Conservation (phyloP, 306 rosid genomes). For the Vigna reflexopilosa region DNA sequence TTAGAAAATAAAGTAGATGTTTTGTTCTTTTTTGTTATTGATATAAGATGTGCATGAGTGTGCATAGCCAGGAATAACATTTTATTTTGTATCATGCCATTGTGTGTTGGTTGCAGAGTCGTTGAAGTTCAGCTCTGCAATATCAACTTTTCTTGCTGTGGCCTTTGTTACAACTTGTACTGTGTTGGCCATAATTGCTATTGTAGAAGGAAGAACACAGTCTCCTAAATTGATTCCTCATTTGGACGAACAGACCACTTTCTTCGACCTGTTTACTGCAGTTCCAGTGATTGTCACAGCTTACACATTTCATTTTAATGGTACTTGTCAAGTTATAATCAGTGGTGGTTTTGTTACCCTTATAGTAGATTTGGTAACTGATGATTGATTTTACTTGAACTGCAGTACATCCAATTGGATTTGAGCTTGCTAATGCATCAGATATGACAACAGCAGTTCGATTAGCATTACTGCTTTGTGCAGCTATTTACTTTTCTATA, state of each 20-base stretch:
- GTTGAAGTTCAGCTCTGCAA: constrained; percentile 76
- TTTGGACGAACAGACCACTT: constrained; percentile 65
- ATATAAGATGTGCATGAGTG: not conserved
- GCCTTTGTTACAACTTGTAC: constrained; percentile 81
- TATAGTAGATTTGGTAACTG: not conserved
- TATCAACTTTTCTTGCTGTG: constrained; percentile 83
- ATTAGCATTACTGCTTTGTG: constrained; percentile 73
- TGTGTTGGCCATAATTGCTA: constrained; percentile 68
- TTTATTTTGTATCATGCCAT: not conserved
- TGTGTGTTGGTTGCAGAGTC: constrained; percentile 57
- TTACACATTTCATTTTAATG: constrained; percentile 95
- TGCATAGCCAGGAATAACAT: not conserved
- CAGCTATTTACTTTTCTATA: constrained; percentile 65
- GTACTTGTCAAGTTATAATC: constrained; percentile 42
- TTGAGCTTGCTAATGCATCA: constrained; percentile 76
- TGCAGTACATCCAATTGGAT: constrained; percentile 95
- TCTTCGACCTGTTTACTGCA: constrained; percentile 89
- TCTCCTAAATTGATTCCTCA: constrained; percentile 71
- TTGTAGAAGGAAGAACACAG: constrained; percentile 67
- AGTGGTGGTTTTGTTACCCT: constrained; percentile 1
- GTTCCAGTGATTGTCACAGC: constrained; percentile 95
- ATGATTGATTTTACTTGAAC: constrained; percentile 45
- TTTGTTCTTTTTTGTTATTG: not conserved
- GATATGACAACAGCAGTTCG: constrained; percentile 77
- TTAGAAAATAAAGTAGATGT: not conserved